Conservation (phyloP, 441 rosid species). For the Jatropha podagrica region DNA sequence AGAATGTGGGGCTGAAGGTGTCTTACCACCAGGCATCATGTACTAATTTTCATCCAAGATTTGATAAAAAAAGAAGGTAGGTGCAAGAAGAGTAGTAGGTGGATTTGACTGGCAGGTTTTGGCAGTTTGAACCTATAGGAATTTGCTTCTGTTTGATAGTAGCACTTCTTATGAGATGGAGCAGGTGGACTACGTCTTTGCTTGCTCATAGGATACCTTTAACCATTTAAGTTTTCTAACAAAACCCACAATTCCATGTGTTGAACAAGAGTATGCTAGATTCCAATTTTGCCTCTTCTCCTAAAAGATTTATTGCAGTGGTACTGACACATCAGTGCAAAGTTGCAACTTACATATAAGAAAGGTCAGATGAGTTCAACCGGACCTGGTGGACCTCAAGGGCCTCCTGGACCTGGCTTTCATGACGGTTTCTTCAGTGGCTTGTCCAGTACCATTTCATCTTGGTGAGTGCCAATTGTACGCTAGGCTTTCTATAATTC, state of each 20-base stretch:
- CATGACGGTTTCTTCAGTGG: conserved; percentile 27
- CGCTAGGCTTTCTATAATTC: too few species aligned
- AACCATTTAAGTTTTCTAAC: background rate
- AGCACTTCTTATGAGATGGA: background rate
- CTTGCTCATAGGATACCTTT: background rate
- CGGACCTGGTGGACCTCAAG: conserved; percentile 24
- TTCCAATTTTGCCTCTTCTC: too few species aligned
- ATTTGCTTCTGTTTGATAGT: background rate
- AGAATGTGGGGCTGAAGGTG: background rate
- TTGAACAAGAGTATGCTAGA: too few species aligned
- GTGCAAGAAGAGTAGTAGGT: background rate
- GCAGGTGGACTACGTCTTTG: background rate
- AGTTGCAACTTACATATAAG: too few species aligned
- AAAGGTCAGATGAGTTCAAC: conserved; percentile 23
- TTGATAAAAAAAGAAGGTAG: conserved; percentile 4
- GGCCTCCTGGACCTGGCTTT: conserved; percentile 21
- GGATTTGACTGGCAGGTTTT: conserved; percentile 25
- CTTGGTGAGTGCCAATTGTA: conserved; percentile 20
- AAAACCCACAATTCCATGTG: background rate
- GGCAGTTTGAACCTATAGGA: background rate
- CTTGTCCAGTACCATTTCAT: conserved; percentile 24
- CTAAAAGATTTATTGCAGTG: background rate
- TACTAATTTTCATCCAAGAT: too few species aligned
- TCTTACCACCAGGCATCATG: background rate
- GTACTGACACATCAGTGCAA: background rate